phyloP scores from a whole-genome alignment of 352 stramenopile species.

The Phytophthora pisi region DNA sequence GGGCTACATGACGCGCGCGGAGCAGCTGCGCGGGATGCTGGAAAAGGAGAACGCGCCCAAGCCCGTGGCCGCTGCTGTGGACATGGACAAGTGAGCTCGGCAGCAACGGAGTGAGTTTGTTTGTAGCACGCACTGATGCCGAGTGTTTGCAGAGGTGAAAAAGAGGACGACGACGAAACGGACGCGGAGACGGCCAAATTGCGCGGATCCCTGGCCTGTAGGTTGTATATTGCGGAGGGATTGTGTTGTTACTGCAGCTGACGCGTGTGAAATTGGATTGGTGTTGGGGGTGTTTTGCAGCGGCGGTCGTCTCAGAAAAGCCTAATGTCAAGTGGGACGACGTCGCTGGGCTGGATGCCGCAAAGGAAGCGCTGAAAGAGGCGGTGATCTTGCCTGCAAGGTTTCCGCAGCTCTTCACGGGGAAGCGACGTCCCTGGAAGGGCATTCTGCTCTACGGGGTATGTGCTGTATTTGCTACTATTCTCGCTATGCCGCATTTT shows the following conservation, averaged over 20 bases:
- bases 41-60: conserved; percentile 67
- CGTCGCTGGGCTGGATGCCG: conserved; percentile 96
- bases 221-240: conserved; percentile 10
- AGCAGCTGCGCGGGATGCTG: conserved; percentile 86
- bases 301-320: conserved; percentile 87
- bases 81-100: conserved; percentile 73
- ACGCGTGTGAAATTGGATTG: conserved; percentile 3
- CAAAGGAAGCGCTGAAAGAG: conserved; percentile 99
- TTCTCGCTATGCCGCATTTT: background rate
- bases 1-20: conserved; percentile 90
- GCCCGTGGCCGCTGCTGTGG: conserved; percentile 58
- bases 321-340: conserved; percentile 98
- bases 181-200: conserved; percentile 97
- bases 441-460: conserved; percentile 98
- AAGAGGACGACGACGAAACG: conserved; percentile 90
- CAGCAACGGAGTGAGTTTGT: background rate
- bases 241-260: background rate
- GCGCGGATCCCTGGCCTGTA: conserved; percentile 91
- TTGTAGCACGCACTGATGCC: background rate
- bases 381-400: conserved; percentile 96
- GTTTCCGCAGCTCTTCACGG: conserved; percentile 98
- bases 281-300: conserved; percentile 36
- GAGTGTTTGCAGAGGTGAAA: conserved; percentile 61
- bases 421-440: conserved; percentile 92
- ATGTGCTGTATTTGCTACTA: conserved; percentile 3